A percentile compares a stretch with the other conserved stretches of the same genome.
These are phyloP conservation scores for Solanum lycopersicoides DNA, from an alignment of 257 asterid species.

Conservation along the genomic window DNA sequence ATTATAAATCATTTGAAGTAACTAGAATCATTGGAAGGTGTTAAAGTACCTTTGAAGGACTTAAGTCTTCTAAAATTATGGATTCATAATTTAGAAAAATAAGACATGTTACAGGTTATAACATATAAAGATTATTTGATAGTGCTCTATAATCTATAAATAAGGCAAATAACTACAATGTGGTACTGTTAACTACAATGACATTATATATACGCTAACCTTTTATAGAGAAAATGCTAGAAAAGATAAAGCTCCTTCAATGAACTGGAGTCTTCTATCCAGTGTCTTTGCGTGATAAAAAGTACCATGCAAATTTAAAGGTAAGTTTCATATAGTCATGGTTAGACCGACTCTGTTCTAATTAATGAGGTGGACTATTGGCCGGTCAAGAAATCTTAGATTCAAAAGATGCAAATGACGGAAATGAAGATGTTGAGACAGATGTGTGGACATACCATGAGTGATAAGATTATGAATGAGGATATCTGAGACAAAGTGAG, in stretches of 20 bases:
- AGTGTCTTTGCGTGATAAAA: background rate
- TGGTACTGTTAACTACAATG: background rate
- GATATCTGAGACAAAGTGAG: background rate
- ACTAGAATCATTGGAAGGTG: too few relatives aligned
- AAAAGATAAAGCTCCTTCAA: background rate
- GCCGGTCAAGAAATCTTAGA: background rate
- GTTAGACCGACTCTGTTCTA: too few relatives aligned
- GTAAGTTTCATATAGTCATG: too few relatives aligned
- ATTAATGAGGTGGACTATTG: too few relatives aligned
- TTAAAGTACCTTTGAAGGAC: too few relatives aligned
- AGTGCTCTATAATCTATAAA: background rate
- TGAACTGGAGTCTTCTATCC: background rate
- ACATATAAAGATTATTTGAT: background rate
- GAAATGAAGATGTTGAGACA: background rate
- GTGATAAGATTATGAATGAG: background rate
- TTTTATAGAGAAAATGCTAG: background rate
- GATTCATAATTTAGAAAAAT: background rate
- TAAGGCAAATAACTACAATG: background rate
- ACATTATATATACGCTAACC: background rate
- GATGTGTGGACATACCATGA: background rate
- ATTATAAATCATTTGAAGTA: too few relatives aligned
- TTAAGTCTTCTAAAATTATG: background rate
- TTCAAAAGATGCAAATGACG: background rate
- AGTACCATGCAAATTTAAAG: background rate
- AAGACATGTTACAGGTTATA: background rate